These are phyloP conservation scores for Lipomyces lipofer DNA, from an alignment of 805 yeast species.

Conservation along the genomic window DNA sequence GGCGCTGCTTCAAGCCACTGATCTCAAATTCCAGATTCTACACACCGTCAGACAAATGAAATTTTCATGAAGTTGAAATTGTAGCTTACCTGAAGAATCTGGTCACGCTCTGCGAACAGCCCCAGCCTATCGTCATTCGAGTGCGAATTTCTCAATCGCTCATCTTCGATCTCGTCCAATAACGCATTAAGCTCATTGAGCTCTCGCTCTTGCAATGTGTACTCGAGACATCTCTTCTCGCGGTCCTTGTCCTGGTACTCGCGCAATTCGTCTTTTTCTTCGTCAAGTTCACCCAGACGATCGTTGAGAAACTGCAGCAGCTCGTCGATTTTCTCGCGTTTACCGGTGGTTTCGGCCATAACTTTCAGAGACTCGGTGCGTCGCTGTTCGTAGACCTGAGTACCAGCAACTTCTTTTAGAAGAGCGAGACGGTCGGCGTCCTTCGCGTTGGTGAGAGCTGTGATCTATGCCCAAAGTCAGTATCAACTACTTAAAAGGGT, in stretches of 20 bases:
- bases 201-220: slow-evolving; percentile 75
- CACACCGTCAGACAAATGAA: not conserved
- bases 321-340: slow-evolving; percentile 70
- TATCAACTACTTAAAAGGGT: no score
- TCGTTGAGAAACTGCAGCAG: slow-evolving; percentile 65
- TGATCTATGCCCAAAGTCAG: slow-evolving; percentile 42
- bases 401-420: slow-evolving; percentile 92
- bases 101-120: slow-evolving; percentile 63
- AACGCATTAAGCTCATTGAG: slow-evolving; percentile 58
- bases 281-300: slow-evolving; percentile 73
- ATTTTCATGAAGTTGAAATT: not conserved
- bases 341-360: slow-evolving; percentile 69
- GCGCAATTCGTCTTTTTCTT: slow-evolving; percentile 74
- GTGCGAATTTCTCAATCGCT: slow-evolving; percentile 52
- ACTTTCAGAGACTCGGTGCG: slow-evolving; percentile 76
- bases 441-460: slow-evolving; percentile 83
- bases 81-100: slow-evolving; percentile 17
- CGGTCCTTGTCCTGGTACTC: slow-evolving; percentile 67
- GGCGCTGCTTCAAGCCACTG: slow-evolving; percentile 48
- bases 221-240: slow-evolving; percentile 69
- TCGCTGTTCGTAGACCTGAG: slow-evolving; percentile 82
- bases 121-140: slow-evolving; percentile 56
- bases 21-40: slow-evolving; percentile 40
- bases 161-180: slow-evolving; percentile 61
- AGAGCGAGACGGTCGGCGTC: slow-evolving; percentile 76